Evolutionary conservation across 805 yeast genomes (phyloP).

Genomic region (Tetrapisispora pingtungensis): DNA sequence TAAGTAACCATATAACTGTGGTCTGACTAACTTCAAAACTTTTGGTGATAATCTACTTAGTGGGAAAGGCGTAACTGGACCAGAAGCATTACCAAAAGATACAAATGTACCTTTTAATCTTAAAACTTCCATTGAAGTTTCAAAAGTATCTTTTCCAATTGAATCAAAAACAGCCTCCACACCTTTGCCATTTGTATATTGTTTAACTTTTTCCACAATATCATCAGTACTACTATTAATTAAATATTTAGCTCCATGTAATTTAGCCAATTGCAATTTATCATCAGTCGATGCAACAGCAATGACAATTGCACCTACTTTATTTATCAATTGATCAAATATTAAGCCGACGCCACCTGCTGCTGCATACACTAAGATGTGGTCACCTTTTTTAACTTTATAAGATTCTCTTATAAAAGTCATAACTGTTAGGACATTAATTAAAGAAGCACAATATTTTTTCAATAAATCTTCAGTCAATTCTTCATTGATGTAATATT

Average conservation of each 20-base stretch:
- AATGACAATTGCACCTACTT: slow-evolving; percentile 68
- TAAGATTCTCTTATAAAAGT: slow-evolving; percentile 61
- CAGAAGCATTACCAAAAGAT: slow-evolving; percentile 80
- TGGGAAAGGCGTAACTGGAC: slow-evolving; percentile 63
- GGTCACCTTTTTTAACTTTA: slow-evolving; percentile 58
- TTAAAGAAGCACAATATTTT: slow-evolving; percentile 46
- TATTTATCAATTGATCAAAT: slow-evolving; percentile 51
- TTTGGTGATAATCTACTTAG: slow-evolving; percentile 45
- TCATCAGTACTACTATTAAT: slow-evolving; percentile 50
- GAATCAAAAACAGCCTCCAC: slow-evolving; percentile 63
- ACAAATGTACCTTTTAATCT: slow-evolving; percentile 68
- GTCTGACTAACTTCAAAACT: slow-evolving; percentile 56
- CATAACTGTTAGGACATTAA: slow-evolving; percentile 75
- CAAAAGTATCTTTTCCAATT: slow-evolving; percentile 69
- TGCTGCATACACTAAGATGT: slow-evolving; percentile 76
- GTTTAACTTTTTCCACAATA: slow-evolving; percentile 42
- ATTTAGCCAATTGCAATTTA: slow-evolving; percentile 56
- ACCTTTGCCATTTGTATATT: slow-evolving; percentile 57
- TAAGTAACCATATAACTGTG: slow-evolving; percentile 49
- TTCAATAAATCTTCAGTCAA: slow-evolving; percentile 41
- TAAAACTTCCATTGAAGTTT: slow-evolving; percentile 47
- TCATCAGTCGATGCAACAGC: slow-evolving; percentile 75
- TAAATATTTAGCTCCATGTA: slow-evolving; percentile 66
- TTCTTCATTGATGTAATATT: slow-evolving; percentile 11
- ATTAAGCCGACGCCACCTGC: slow-evolving; percentile 90